Conservation (phyloP, 306 rosid species). For the Carpinus fangiana region DNA sequence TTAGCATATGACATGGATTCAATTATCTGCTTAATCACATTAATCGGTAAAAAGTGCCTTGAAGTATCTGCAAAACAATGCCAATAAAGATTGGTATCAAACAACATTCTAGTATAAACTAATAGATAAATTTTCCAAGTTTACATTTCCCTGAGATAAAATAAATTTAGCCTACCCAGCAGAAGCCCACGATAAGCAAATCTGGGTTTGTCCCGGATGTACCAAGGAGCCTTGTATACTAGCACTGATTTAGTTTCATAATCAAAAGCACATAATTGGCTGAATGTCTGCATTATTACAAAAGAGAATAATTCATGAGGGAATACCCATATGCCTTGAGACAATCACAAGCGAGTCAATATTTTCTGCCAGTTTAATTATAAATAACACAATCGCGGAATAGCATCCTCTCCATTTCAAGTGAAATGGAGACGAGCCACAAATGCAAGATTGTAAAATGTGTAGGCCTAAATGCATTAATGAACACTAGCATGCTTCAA, state of each 20-base stretch:
- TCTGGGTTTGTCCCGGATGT: slow-evolving; percentile 80
- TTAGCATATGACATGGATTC: slow-evolving; percentile 96
- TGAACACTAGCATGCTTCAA: background rate
- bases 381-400: background rate
- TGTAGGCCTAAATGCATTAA: background rate
- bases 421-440: no score
- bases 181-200: slow-evolving; percentile 89
- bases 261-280: slow-evolving; percentile 84
- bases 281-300: slow-evolving; percentile 79
- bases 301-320: slow-evolving; percentile 23
- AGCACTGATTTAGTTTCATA: slow-evolving; percentile 69
- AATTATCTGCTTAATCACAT: slow-evolving; percentile 76
- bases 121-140: slow-evolving; percentile 18
- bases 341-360: slow-evolving; percentile 1
- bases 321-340: slow-evolving; percentile 11
- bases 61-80: slow-evolving; percentile 78
- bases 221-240: slow-evolving; percentile 86
- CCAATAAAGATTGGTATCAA: slow-evolving; percentile 17
- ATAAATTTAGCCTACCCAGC: slow-evolving; percentile 56
- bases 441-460: no score
- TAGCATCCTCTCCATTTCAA: no score
- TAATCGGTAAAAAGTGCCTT: slow-evolving; percentile 83
- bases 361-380: background rate
- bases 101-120: slow-evolving; percentile 29
- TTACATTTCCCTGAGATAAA: slow-evolving; percentile 9